Evolutionary conservation across 306 rosid species (phyloP).

Genomic region (Fragaria vesca): DNA sequence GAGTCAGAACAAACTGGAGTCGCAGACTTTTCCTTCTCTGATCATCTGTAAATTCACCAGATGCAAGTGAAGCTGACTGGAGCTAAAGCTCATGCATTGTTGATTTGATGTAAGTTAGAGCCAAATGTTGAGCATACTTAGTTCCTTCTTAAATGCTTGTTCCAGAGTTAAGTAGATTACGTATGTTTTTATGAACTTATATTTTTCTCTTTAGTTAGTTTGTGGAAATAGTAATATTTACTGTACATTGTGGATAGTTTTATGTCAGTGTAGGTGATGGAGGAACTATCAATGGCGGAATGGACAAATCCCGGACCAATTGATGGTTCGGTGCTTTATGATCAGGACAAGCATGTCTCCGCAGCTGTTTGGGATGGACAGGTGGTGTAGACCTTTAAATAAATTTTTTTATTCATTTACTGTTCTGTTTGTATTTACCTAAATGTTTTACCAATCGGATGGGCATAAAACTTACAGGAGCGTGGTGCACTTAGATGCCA

Average conservation of each 20-base stretch:
- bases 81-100: slow-evolving; percentile 10
- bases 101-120: slow-evolving; percentile 6
- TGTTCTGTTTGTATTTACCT: slow-evolving; percentile 2
- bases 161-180: neutral
- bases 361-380: slow-evolving; percentile 99
- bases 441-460: slow-evolving; percentile 3
- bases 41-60: neutral
- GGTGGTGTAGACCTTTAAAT: slow-evolving; percentile 48
- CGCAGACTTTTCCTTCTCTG: neutral
- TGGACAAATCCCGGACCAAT: slow-evolving; percentile 91
- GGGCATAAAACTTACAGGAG: slow-evolving; percentile 52
- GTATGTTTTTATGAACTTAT: neutral
- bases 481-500: slow-evolving; percentile 99
- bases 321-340: slow-evolving; percentile 85
- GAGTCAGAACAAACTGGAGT: neutral
- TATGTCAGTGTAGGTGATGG: slow-evolving; percentile 52
- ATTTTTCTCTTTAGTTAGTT: slow-evolving; percentile 20
- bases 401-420: slow-evolving; percentile 15
- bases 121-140: neutral
- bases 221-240: slow-evolving; percentile 11
- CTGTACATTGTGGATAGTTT: slow-evolving; percentile 22
- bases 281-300: slow-evolving; percentile 70
- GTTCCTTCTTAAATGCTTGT: neutral
- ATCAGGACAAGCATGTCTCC: slow-evolving; percentile 98
- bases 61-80: neutral